Evolutionary conservation across 2,329 filamentous ascomycete genomes (phyloP).

Genomic region (Emericellopsis cladophorae): DNA sequence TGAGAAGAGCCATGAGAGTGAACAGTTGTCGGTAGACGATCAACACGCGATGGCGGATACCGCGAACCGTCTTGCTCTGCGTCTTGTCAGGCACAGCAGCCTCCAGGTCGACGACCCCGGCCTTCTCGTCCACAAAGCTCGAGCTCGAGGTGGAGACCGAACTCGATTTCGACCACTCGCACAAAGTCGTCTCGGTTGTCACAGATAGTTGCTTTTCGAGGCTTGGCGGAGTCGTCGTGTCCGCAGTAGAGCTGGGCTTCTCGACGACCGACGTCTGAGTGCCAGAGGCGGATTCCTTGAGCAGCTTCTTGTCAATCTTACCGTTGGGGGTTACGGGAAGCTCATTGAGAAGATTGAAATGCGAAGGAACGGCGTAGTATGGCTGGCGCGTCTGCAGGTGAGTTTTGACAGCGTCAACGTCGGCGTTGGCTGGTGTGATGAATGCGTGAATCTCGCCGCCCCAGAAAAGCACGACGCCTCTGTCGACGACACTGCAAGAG

Average conservation of each 20-base stretch:
- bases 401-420: slow-evolving; percentile 16
- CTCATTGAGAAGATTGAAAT: slow-evolving; percentile 19
- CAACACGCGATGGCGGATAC: slow-evolving; percentile 21
- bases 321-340: slow-evolving; percentile 34
- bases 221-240: not conserved
- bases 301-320: slow-evolving; percentile 29
- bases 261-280: not conserved
- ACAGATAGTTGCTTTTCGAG: not conserved
- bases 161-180: not conserved
- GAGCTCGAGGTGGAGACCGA: not conserved
- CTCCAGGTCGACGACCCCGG: slow-evolving; percentile 8
- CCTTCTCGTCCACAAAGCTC: slow-evolving; percentile 3
- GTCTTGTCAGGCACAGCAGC: slow-evolving; percentile 17
- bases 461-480: slow-evolving; percentile 33
- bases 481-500: slow-evolving; percentile 28
- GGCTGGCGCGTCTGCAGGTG: slow-evolving; percentile 23
- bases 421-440: slow-evolving; percentile 13
- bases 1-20: slow-evolving; percentile 23
- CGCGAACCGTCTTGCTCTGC: slow-evolving; percentile 14
- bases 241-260: not conserved
- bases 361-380: slow-evolving; percentile 32
- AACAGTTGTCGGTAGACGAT: slow-evolving; percentile 36
- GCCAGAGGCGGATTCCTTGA: not conserved
- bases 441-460: slow-evolving; percentile 17
- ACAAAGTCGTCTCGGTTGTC: not conserved